Evolutionary conservation across 768 basidiomycete genomes (phyloP).

Genomic region (Infundibulicybe gibba): DNA sequence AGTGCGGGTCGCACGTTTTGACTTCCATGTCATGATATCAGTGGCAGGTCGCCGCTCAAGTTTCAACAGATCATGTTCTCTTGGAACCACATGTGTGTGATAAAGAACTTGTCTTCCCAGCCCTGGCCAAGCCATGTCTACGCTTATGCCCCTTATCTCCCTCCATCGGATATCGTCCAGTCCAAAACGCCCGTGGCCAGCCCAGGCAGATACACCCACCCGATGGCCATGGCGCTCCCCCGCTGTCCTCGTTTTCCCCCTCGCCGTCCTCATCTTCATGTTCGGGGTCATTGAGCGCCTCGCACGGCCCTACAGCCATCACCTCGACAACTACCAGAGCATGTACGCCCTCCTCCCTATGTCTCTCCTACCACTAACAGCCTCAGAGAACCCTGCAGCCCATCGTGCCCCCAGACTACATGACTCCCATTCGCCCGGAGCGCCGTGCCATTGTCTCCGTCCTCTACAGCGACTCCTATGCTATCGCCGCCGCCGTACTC

Average conservation of each 20-base stretch:
- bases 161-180: no score
- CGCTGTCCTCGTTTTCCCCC: not conserved
- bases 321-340: conserved; percentile 19
- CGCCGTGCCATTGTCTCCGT: conserved; percentile 20
- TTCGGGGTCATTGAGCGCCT: not conserved
- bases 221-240: no score
- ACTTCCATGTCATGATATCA: no score
- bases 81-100: no score
- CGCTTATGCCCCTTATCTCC: no score
- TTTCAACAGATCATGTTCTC: no score
- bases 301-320: conserved; percentile 11
- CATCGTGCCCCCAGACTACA: conserved; percentile 1
- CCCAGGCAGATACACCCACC: no score
- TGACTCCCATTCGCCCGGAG: not conserved
- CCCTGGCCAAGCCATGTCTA: no score
- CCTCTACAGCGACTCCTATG: conserved; percentile 24
- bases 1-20: no score
- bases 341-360: conserved; percentile 10
- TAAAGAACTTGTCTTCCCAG: no score
- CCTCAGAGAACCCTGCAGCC: conserved; percentile 13
- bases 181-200: no score
- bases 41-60: no score
- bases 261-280: not conserved
- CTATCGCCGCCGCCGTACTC: conserved; percentile 21
- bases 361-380: not conserved